Evolutionary conservation across 2,329 filamentous ascomycete genomes (phyloP).

Genomic region (Ascochyta lentis): DNA sequence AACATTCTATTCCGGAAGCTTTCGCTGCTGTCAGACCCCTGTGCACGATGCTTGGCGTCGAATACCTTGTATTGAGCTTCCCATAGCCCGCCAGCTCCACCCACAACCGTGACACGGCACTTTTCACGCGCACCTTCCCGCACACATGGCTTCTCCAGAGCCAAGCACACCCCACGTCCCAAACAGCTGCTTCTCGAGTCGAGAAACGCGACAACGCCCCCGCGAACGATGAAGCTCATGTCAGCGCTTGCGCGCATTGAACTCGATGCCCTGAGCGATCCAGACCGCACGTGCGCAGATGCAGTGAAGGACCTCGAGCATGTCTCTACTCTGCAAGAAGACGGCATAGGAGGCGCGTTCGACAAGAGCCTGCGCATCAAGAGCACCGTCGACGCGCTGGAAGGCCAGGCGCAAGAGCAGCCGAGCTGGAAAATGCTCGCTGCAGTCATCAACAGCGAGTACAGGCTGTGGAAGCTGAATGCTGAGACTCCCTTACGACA

Average conservation of each 20-base stretch:
- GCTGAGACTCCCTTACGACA: constrained; percentile 36
- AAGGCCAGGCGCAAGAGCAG: constrained; percentile 21
- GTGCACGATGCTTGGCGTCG: not conserved
- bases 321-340: constrained; percentile 5
- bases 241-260: constrained; percentile 34
- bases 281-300: constrained; percentile 21
- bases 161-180: constrained; percentile 8
- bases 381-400: constrained; percentile 41
- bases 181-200: constrained; percentile 22
- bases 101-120: constrained; percentile 24
- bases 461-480: constrained; percentile 43
- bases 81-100: not conserved
- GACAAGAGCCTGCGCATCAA: constrained; percentile 41
- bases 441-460: constrained; percentile 46
- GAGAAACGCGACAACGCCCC: constrained; percentile 26
- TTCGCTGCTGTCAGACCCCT: too few relatives aligned
- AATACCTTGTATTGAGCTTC: not conserved
- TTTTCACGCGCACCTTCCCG: constrained; percentile 6
- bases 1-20: too few relatives aligned
- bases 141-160: constrained; percentile 29
- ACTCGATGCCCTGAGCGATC: constrained; percentile 31
- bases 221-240: constrained; percentile 36
- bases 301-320: constrained; percentile 22
- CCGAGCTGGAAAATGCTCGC: constrained; percentile 35
- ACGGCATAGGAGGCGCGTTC: constrained; percentile 27